A percentile compares a stretch with the other conserved stretches of the same genome.
Conservation (phyloP, 352 stramenopile genomes). For the Pythium pyrilobum region DNA sequence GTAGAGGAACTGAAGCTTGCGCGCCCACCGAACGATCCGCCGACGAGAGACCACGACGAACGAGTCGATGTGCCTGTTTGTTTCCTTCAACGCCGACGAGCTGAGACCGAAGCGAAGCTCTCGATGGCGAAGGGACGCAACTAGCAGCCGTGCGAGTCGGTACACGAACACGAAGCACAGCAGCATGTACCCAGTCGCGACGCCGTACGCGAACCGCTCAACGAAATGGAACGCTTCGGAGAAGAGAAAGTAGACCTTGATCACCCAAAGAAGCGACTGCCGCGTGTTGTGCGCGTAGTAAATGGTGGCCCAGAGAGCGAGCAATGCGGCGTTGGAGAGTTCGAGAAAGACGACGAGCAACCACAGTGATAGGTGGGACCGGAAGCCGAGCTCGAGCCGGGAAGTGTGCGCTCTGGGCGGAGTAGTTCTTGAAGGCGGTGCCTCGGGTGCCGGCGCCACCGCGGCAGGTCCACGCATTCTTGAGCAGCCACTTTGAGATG, state of each 20-base stretch:
- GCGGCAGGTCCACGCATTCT: too few relatives aligned
- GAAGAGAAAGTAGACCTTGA: constrained; percentile 10
- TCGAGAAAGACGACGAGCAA: constrained; percentile 6
- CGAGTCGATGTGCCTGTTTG: not conserved
- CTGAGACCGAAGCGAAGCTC: constrained; percentile 6
- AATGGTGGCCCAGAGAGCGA: not conserved
- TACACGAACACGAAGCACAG: not conserved
- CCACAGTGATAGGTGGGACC: not conserved
- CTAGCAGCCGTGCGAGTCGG: not conserved
- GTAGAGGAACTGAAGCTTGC: not conserved
- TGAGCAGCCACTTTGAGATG: too few relatives aligned
- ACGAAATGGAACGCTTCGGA: constrained; percentile 6
- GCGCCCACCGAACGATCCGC: not conserved
- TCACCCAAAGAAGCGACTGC: constrained; percentile 3
- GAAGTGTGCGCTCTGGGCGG: not conserved
- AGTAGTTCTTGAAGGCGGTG: not conserved
- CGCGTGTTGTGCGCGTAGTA: constrained; percentile 4
- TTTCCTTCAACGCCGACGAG: not conserved
- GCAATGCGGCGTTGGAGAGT: not conserved
- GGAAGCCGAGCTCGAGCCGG: not conserved
- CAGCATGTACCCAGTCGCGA: not conserved
- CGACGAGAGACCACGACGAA: not conserved
- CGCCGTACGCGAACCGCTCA: not conserved
- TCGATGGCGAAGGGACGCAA: not conserved
- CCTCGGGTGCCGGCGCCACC: not conserved